Conservation (phyloP, 805 yeast species). For the Ogataea glucozyma region DNA sequence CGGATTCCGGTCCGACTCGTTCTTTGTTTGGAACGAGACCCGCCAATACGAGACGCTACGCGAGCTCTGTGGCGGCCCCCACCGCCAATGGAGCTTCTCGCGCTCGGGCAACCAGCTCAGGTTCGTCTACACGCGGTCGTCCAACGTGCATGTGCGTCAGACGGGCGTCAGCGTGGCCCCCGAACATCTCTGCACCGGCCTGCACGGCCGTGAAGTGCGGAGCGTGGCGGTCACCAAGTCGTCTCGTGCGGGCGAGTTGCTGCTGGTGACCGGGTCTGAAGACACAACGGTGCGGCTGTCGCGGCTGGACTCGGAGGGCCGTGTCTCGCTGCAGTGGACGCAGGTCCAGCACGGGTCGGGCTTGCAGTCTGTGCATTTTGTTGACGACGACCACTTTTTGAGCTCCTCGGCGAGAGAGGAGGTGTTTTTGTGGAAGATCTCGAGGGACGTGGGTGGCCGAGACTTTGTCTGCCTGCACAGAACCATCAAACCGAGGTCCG, state of each 20-base stretch:
- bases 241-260: slow-evolving; percentile 32
- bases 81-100: slow-evolving; percentile 75
- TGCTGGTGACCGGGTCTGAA: slow-evolving; percentile 81
- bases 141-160: slow-evolving; percentile 45
- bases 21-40: slow-evolving; percentile 82
- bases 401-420: slow-evolving; percentile 87
- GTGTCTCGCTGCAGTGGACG: slow-evolving; percentile 52
- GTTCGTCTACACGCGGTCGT: slow-evolving; percentile 61
- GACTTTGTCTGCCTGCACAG: slow-evolving; percentile 48
- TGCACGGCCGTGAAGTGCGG: slow-evolving; percentile 92
- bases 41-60: slow-evolving; percentile 66
- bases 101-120: slow-evolving; percentile 34
- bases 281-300: slow-evolving; percentile 79
- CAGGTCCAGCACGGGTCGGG: slow-evolving; percentile 87
- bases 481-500: slow-evolving; percentile 52
- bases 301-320: slow-evolving; percentile 41
- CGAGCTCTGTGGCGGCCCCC: slow-evolving; percentile 88
- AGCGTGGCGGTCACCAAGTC: slow-evolving; percentile 53
- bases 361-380: slow-evolving; percentile 68
- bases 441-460: slow-evolving; percentile 28
- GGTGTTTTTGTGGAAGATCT: slow-evolving; percentile 73
- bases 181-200: slow-evolving; percentile 51
- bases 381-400: slow-evolving; percentile 50
- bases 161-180: slow-evolving; percentile 19
- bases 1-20: slow-evolving; percentile 81